phyloP scores from a whole-genome alignment of 2,329 filamentous ascomycete genomes.

The Pseudogymnoascus sp. region DNA sequence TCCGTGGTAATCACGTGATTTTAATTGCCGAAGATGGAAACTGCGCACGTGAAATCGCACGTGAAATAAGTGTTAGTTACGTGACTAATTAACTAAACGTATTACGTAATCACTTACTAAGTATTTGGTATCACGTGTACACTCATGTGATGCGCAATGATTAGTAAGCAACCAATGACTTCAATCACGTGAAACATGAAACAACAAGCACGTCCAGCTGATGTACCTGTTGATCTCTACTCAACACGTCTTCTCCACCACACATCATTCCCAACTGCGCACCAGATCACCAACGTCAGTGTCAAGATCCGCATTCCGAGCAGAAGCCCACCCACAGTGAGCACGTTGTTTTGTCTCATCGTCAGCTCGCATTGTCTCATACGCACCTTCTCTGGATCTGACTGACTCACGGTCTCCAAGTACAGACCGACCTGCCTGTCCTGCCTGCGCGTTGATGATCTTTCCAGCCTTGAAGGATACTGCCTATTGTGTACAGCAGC shows the following conservation, averaged over 20 bases:
- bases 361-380: neutral
- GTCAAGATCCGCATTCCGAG: neutral
- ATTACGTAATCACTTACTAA: neutral
- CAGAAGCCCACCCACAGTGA: neutral
- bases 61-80: neutral
- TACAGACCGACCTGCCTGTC: too few species aligned
- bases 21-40: neutral
- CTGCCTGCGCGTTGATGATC: too few species aligned
- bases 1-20: neutral
- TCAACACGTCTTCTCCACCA: neutral
- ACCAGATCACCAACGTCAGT: conserved; percentile 3
- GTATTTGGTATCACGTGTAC: neutral
- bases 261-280: neutral
- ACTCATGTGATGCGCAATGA: neutral
- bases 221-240: neutral
- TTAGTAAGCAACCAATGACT: neutral
- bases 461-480: too few species aligned
- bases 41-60: neutral
- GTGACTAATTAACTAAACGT: neutral
- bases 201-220: neutral
- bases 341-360: conserved; percentile 3
- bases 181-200: neutral
- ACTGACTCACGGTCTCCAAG: neutral
- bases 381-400: neutral
- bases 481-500: too few species aligned